Evolutionary conservation across 805 yeast species (phyloP), one percentile per base, ranked within the genome.

Genomic region (Komagataella pseudopastoris): DNA sequence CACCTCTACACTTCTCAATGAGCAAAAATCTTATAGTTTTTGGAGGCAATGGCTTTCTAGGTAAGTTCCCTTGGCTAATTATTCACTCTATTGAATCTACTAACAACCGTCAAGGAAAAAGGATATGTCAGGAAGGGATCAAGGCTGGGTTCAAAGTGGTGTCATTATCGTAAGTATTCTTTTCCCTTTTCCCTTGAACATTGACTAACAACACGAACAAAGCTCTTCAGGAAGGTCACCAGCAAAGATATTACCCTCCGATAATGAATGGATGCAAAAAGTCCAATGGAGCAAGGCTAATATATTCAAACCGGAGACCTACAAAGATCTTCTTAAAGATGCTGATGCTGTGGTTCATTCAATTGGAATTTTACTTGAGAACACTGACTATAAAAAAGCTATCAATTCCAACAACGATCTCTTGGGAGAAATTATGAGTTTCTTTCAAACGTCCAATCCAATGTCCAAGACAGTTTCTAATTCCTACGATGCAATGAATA

Each of bases 11-110:
- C 12, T 7, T 30, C 10, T 8, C 39, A 30, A 30, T 30, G 39
- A 30, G 39, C 39, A 50, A 49, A 18, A 36, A 44, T 12, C 24
- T 67, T 2, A 78, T 87, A 3, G 87, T 89, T 0, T 79, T 89
- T 59, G 98, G 98, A 16, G 96, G 97, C 0, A 80, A 78, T 56
- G 97, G 97, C 6, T 87, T 87, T 61, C 64, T 90, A 16, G 84
- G 78, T 57, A 56, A 48, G 69, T 62, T 4, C 6, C n/a, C 1
- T 12, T 2, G 10, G 12, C 4, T 17, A 4, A 1, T 6, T 7
- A 7, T 23, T 24, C n/a, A 30, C 18, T 16, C 16, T 23, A n/a
- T 18, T 45, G 20, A 18, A 23, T 43, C 16, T 18, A 8, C 44
- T 36, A 51, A 51, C 51, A 43, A 46, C 39, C 39, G 22, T 24